Evolutionary conservation across 495 filamentous ascomycete genomes (phyloP).

Genomic region (Podospora tetraspora): DNA sequence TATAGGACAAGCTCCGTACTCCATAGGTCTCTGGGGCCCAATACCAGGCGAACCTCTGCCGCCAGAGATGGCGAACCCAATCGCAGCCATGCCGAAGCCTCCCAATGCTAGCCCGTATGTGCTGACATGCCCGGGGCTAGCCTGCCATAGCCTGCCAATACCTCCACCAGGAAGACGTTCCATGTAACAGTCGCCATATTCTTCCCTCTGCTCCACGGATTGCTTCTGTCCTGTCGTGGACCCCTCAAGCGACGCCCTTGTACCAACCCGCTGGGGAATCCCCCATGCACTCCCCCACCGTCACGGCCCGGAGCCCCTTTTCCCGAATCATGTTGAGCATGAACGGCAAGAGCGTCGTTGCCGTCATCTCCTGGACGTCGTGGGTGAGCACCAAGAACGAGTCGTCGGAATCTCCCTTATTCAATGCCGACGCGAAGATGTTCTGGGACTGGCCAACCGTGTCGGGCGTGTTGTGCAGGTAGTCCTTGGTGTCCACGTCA

Average conservation of each 20-base stretch:
- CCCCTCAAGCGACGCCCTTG: slow-evolving; percentile 23
- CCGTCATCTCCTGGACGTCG: slow-evolving; percentile 38
- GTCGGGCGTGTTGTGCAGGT: slow-evolving; percentile 21
- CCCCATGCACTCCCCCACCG: slow-evolving; percentile 57
- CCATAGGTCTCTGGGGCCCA: background rate
- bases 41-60: background rate
- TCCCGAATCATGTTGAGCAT: slow-evolving; percentile 28
- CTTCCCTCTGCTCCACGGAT: background rate
- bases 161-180: background rate
- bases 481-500: slow-evolving; percentile 43
- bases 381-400: slow-evolving; percentile 34
- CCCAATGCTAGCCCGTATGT: background rate
- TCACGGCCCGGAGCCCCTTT: slow-evolving; percentile 38
- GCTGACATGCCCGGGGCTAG: background rate
- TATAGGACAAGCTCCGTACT: background rate
- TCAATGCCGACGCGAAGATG: slow-evolving; percentile 24
- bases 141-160: background rate
- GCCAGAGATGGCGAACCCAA: background rate
- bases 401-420: slow-evolving; percentile 13
- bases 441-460: slow-evolving; percentile 20
- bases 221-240: background rate
- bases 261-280: slow-evolving; percentile 59
- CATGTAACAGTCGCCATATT: background rate
- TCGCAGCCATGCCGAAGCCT: background rate
- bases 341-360: slow-evolving; percentile 23